phyloP scores from a whole-genome alignment of 352 stramenopile genomes.

The Globisporangium echinulatum region DNA sequence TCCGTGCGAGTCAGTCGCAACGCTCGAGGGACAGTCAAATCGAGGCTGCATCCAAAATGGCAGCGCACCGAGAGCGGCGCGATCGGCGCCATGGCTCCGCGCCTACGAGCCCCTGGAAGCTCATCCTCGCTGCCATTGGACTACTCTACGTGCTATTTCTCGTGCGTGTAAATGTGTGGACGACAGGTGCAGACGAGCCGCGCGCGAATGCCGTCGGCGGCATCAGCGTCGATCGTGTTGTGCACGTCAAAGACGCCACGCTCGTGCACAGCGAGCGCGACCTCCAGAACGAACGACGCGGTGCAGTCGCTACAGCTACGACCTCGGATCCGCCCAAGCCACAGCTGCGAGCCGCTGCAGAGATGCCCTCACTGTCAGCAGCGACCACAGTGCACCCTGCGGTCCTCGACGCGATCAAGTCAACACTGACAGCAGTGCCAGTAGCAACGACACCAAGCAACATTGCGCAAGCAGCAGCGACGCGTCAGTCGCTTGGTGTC shows the following conservation, averaged over 20 bases:
- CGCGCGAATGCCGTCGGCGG: constrained; percentile 7
- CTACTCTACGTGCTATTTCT: constrained; percentile 18
- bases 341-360: constrained; percentile 3
- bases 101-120: constrained; percentile 10
- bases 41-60: not conserved
- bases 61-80: constrained; percentile 6
- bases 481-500: too few species aligned
- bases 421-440: not conserved
- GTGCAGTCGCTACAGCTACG: not conserved
- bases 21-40: too few species aligned
- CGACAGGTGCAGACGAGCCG: not conserved
- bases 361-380: not conserved
- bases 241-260: constrained; percentile 7
- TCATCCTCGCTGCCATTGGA: constrained; percentile 9
- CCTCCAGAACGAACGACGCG: not conserved
- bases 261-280: constrained; percentile 10
- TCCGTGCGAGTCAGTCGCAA: too few species aligned
- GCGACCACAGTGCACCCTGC: not conserved
- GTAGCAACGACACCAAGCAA: too few species aligned
- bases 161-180: constrained; percentile 15
- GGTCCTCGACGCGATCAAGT: constrained; percentile 7
- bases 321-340: constrained; percentile 1
- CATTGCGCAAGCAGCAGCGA: too few species aligned
- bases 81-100: constrained; percentile 8
- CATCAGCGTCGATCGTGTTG: not conserved